A percentile compares a stretch with the other conserved stretches of the same genome.
Evolutionary conservation across 2,329 filamentous ascomycete genomes (phyloP).

Genomic region (Lasiodiplodia hormozganensis): DNA sequence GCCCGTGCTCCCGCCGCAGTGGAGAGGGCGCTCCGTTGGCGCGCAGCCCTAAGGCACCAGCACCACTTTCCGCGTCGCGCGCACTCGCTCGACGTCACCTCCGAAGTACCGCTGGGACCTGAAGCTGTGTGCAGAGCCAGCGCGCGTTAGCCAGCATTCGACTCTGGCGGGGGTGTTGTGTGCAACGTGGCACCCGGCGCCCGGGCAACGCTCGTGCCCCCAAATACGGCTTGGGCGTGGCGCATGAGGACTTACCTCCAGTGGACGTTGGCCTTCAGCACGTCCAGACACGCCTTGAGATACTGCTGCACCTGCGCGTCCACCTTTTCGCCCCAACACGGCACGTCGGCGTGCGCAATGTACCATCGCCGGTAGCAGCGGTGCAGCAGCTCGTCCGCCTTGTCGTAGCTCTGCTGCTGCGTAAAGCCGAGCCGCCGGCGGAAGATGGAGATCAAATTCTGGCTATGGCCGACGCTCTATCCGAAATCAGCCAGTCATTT

Average conservation of each 20-base stretch:
- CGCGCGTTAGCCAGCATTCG: constrained; percentile 5
- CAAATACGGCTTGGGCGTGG: constrained; percentile 21
- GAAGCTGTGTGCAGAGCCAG: constrained; percentile 19
- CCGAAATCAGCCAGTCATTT: constrained; percentile 29
- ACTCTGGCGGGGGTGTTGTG: background rate
- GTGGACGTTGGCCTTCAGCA: constrained; percentile 28
- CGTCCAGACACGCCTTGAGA: constrained; percentile 26
- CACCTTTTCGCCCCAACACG: constrained; percentile 28
- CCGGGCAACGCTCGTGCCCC: constrained; percentile 28
- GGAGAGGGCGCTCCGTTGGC: background rate
- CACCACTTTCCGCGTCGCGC: constrained; percentile 26
- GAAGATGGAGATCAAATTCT: constrained; percentile 31
- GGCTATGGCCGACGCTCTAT: constrained; percentile 28
- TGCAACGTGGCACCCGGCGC: constrained; percentile 28
- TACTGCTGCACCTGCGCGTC: constrained; percentile 30
- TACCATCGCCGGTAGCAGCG: constrained; percentile 30
- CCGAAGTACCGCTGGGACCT: constrained; percentile 30
- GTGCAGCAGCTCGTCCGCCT: constrained; percentile 28
- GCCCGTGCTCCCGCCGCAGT: constrained; percentile 9
- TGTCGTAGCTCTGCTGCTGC: constrained; percentile 30
- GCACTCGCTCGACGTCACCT: constrained; percentile 26
- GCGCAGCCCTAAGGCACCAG: constrained; percentile 16
- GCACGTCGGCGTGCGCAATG: constrained; percentile 26
- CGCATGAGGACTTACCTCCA: constrained; percentile 28
- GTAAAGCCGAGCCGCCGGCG: constrained; percentile 27